phyloP scores from a whole-genome alignment of 225 moss, liverwort and hornwort species.

The Marchantia paleacea region DNA sequence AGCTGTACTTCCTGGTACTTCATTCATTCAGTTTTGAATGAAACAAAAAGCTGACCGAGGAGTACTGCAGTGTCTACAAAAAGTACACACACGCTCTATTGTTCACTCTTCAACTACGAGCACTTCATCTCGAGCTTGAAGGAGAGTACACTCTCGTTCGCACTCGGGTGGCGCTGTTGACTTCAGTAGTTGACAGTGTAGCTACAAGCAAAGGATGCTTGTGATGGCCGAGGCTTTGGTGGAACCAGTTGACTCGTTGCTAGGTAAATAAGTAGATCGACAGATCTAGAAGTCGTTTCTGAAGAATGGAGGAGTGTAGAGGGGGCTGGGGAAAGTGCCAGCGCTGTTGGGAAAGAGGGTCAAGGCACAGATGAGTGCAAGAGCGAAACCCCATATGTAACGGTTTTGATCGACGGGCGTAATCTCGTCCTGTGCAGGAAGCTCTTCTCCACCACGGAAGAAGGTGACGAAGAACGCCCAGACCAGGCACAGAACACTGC shows the following conservation, averaged over 20 bases:
- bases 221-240: no score
- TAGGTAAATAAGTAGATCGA: no score
- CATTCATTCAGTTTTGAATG: no score
- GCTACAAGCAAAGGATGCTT: neutral
- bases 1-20: no score
- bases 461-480: slow-evolving; percentile 93
- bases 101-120: neutral
- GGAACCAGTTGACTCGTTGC: no score
- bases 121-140: neutral
- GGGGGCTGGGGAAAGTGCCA: slow-evolving; percentile 85
- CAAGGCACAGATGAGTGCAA: slow-evolving; percentile 71
- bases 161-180: no score
- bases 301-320: slow-evolving; percentile 97
- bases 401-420: slow-evolving; percentile 66
- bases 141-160: no score
- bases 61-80: neutral
- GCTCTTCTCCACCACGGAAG: slow-evolving; percentile 95
- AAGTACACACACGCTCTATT: slow-evolving; percentile 2
- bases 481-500: slow-evolving; percentile 74
- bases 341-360: slow-evolving; percentile 91
- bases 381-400: slow-evolving; percentile 71
- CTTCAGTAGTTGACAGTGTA: neutral
- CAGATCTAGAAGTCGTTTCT: slow-evolving; percentile 46
- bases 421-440: slow-evolving; percentile 97
- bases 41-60: neutral